Evolutionary conservation across 345 rosid genomes (phyloP).

Genomic region (Salix brachista): DNA sequence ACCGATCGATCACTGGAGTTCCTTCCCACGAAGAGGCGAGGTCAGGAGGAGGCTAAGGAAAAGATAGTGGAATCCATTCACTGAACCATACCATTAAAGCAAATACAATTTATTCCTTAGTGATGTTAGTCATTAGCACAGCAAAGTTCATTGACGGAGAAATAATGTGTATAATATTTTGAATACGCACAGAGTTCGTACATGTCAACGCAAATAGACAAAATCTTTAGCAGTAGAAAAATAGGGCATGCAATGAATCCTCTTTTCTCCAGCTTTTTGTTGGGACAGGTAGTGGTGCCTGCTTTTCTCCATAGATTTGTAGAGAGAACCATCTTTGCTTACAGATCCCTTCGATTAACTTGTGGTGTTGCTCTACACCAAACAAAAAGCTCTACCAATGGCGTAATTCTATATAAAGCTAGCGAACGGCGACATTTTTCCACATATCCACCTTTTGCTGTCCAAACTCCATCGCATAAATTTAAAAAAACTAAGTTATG

Average conservation of each 20-base stretch:
- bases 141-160: neutral
- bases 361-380: neutral
- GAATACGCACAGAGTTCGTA: neutral
- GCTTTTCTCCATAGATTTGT: neutral
- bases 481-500: neutral
- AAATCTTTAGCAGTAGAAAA: neutral
- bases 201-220: neutral
- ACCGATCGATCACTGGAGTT: neutral
- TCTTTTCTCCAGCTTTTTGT: neutral
- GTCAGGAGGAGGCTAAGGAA: neutral
- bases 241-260: neutral
- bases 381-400: neutral
- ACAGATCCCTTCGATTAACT: neutral
- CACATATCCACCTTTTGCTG: neutral
- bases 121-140: neutral
- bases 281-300: neutral
- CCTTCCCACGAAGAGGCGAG: neutral
- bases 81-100: neutral
- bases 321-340: neutral
- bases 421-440: neutral
- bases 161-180: neutral
- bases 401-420: neutral
- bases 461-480: neutral
- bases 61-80: conserved; percentile 9
- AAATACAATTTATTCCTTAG: neutral